A percentile compares a stretch with the other conserved stretches of the same genome.
Conservation (phyloP, 306 rosid species). For the Acacia melanoxylon region DNA sequence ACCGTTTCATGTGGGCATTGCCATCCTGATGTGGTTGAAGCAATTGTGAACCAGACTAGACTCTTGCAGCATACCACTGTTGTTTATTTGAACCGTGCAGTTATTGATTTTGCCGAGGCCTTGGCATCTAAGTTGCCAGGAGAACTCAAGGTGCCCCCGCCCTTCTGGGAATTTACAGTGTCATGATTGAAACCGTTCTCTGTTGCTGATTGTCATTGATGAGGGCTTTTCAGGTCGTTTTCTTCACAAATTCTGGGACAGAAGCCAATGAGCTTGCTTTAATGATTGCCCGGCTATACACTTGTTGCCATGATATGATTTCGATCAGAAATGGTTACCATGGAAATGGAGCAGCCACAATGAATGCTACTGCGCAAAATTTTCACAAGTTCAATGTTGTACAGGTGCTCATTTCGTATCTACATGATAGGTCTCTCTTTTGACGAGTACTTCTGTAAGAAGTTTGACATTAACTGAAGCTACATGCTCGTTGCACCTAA, state of each 20-base stretch:
- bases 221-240: constrained; percentile 38
- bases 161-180: neutral
- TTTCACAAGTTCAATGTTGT: constrained; percentile 46
- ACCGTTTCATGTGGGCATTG: constrained; percentile 56
- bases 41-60: constrained; percentile 38
- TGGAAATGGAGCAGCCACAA: constrained; percentile 51
- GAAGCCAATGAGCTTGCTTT: constrained; percentile 56
- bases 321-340: constrained; percentile 56
- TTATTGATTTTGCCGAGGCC: constrained; percentile 49
- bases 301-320: constrained; percentile 47
- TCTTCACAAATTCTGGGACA: constrained; percentile 56
- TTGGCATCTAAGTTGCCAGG: constrained; percentile 44
- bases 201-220: neutral
- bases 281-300: constrained; percentile 47
- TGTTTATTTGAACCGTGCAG: constrained; percentile 42
- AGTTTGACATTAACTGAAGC: neutral
- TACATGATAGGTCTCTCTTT: constrained; percentile 12
- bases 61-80: constrained; percentile 52
- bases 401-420: constrained; percentile 32
- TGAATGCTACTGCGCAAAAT: constrained; percentile 46
- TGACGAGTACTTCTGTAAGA: constrained; percentile 2
- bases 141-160: constrained; percentile 38
- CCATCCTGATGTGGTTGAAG: constrained; percentile 50
- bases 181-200: neutral
- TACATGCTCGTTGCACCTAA: neutral